Base-by-base conservation (phyloP, 129 eudicot species). In the Artemisia annua region DNA sequence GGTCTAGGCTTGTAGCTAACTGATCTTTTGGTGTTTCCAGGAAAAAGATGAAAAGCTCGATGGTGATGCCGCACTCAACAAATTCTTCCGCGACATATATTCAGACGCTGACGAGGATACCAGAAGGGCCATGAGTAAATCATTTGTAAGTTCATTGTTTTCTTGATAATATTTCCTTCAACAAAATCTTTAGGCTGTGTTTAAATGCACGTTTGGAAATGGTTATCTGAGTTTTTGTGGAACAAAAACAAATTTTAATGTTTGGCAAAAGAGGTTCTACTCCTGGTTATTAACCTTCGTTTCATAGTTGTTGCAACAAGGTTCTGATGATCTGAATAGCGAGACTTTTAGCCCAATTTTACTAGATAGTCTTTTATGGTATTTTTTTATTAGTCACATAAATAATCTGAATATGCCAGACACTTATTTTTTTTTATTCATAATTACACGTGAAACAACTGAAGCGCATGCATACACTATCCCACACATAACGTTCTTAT, bases 11-110 rank as follows among this genome's bases (percentile, higher is more conserved):
- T 17, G 52, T 2, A 62, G 44, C 11, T 54, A 14, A 59, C 26
- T 3, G 15, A 65, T 32, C 60, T 3, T 55, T 71, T 35, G 15
- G 15, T n/a, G n/a, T 13, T 75, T 71, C 58, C 89, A 94, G 99
- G 99, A 94, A 74, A 94, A 90, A 79, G 99, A 94, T 16, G 99
- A 94, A 83, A 94, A 94, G 61, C 82, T 94, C 1, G 99, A 94
- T 73, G 99, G 99, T 2, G 99, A 94, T 88, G 99, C 97, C 9
- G 99, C 99, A 18, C 56, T 94, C 71, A 94, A 94, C 94, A 94
- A 94, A 68, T 94, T 94, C 52, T 94, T 94, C 83, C 81, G 88
- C 13, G 89, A 90, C 57, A 94, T 94, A 14, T 94, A 94, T 75
- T 16, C 15, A 69, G 96, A 88, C 81, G 96, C 97, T 28, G 97